Evolutionary conservation across 495 filamentous ascomycete species (phyloP), one percentile per base, ranked within the genome.

Genomic region (Friedmanniomyces simplex): DNA sequence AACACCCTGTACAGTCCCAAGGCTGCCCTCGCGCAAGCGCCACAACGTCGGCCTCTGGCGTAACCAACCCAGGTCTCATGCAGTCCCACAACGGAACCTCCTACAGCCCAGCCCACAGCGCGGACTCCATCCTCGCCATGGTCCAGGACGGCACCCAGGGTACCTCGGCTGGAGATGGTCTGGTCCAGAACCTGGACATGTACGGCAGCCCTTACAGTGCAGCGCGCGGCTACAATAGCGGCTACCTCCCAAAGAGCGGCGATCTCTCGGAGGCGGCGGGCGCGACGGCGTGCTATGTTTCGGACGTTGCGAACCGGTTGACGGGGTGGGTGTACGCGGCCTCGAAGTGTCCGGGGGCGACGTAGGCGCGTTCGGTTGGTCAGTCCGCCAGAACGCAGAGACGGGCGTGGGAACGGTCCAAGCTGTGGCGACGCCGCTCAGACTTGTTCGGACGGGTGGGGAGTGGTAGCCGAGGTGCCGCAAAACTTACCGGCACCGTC

Each of bases 41-140:
- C 21, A 76, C 75, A 39, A 66, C 70, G 54, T 67, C 70, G 54
- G 64, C 65, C 20, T 68, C 74, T 52, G 68, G 69, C 22, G 70
- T 78, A 54, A 51, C 14, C 55, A 82, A 82, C 62, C 77, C 77
- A 0, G 78, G 79, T 32, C 66, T 82, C 5, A 81, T 81, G 79
- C 79, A 82, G 30, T 54, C 54, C 7, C 59, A 62, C 55, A 52
- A 58, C 24, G 62, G 62, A 39, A 32, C 42, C 1, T 28, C 64
- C n/a, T 55, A 30, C 45, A 18, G 8, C 8, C 1, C 22, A 10
- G 1, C 30, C 22, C 34, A 55, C 30, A 30, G 37, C 16, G 16
- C 21, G 16, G 37, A 20, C 21, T 55, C 50, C 7, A 66, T 63
- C 43, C n/a, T 34, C 7, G 37, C 21, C 13, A 66, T 66, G 63